Percentiles rank a stretch among this genome's conserved stretches.
These are phyloP conservation scores for Aureobasidium sp. DNA, from an alignment of 2,329 filamentous ascomycete species.

Conservation along the genomic window DNA sequence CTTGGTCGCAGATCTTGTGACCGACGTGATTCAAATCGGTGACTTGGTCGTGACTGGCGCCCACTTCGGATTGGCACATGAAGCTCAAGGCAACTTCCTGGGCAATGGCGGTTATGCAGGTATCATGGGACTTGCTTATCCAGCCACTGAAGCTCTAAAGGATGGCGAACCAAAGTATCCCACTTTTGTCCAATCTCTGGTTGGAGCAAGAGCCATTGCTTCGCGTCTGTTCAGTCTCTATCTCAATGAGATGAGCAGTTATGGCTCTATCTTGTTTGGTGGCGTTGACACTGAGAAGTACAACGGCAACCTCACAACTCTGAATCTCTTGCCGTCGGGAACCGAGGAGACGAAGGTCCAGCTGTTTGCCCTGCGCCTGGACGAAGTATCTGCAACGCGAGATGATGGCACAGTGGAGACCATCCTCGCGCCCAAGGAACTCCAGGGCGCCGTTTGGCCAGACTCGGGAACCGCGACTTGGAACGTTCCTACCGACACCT, in stretches of 20 bases:
- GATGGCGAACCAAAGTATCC: constrained; percentile 28
- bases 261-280: constrained; percentile 39
- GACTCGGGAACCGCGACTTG: constrained; percentile 37
- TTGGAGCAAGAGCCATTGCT: constrained; percentile 33
- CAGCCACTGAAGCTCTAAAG: constrained; percentile 29
- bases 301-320: constrained; percentile 32
- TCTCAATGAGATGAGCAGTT: constrained; percentile 32
- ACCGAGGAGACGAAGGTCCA: neutral
- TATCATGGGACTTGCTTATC: constrained; percentile 37
- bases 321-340: constrained; percentile 30
- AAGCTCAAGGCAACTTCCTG: constrained; percentile 30
- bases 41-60: constrained; percentile 32
- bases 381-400: constrained; percentile 30
- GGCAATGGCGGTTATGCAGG: constrained; percentile 31
- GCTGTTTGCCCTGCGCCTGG: neutral
- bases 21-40: constrained; percentile 34
- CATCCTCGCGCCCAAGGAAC: constrained; percentile 28
- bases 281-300: constrained; percentile 37
- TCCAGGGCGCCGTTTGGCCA: constrained; percentile 30
- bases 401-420: constrained; percentile 26
- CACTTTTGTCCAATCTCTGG: constrained; percentile 37
- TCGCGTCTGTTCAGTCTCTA: constrained; percentile 36
- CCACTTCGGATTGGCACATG: constrained; percentile 33
- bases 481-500: constrained; percentile 29
- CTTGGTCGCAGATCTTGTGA: constrained; percentile 26